Base-by-base conservation (phyloP, 306 rosid genomes). In the Biancaea sappan region DNA sequence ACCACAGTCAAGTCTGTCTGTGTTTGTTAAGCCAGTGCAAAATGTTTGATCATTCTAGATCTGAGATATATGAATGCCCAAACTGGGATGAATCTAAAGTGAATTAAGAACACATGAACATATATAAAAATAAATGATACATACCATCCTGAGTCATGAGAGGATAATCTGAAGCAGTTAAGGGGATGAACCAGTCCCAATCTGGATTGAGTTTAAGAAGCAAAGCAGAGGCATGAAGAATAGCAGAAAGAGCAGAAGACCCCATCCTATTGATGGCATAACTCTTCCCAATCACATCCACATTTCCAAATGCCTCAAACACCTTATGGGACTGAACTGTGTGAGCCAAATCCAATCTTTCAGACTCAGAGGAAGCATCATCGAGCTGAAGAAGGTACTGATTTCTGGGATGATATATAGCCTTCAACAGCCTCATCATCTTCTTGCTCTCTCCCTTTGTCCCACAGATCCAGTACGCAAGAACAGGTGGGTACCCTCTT, bases 151-250 rank as follows among this genome's bases (percentile, higher is more conserved):
- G 96, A 76, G 86, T 82, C 52, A 82, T 68, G 66, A 91, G 89
- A 34, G 96, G 94, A 82, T 91, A 88, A 48, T 91, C 92, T 50
- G 90, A 82, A 86, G 96, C 75, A 73, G 81, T 86, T 28, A 91
- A 76, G 1, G 89, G 66, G 71, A 91, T 76, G 75, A 91, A 88
- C 97, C 94, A 91, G 8, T 91, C 90, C 97, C 94, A 91, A 38
- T 85, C 87, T 43, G 52, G 19, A 38, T 75, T 85, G n/a, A 91
- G 48, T 84, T 72, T 91, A 57, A 91, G 86, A 79, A 88, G 90
- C 86, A 91, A 68, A 44, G 97, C 85, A 29, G 90, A 83, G 65
- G 94, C 94, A 54, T 87, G 89, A 14, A 91, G 88, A 22, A 86
- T 53, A 32, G 94, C 92, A 26, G 94, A 86, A 28, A 91, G 88